Evolutionary conservation across 306 rosid genomes (phyloP).

Genomic region (Vigna nakashimae): DNA sequence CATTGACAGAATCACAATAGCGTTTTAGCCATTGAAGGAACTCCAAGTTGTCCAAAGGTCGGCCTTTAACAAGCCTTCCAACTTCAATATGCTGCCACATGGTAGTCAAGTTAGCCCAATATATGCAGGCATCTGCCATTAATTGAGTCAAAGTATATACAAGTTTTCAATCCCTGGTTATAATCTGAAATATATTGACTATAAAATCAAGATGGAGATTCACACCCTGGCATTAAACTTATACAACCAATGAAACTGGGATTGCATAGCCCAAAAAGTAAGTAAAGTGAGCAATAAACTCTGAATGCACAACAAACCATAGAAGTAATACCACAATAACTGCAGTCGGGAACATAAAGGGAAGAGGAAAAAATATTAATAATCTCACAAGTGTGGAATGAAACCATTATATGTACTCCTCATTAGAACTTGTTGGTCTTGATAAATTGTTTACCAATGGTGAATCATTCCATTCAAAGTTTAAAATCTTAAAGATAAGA

Average conservation of each 20-base stretch:
- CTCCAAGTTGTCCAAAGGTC: conserved; percentile 98
- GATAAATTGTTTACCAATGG: not conserved
- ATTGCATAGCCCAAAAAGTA: not conserved
- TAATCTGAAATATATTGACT: conserved; percentile 15
- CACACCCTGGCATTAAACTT: conserved; percentile 32
- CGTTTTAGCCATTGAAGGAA: conserved; percentile 99
- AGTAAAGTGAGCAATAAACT: not conserved
- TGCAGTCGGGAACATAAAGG: conserved; percentile 12
- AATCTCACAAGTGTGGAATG: conserved; percentile 25
- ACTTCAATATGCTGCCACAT: conserved; percentile 88
- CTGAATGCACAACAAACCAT: conserved; percentile 16
- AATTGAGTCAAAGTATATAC: conserved; percentile 5
- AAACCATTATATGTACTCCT: conserved; percentile 16
- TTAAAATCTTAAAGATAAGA: not conserved
- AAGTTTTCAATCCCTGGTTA: conserved; percentile 6
- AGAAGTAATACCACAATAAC: conserved; percentile 10
- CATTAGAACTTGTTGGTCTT: conserved; percentile 10
- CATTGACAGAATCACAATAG: conserved; percentile 95
- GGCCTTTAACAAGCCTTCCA: conserved; percentile 92
- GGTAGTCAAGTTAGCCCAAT: conserved; percentile 31
- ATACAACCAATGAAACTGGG: conserved; percentile 10
- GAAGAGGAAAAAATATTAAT: not conserved
- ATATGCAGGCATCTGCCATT: conserved; percentile 17
- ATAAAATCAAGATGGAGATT: not conserved
- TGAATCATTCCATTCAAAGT: conserved; percentile 31